Conservation (phyloP, 2,329 filamentous ascomycete species). For the Aspergillus pseudoglaucus region DNA sequence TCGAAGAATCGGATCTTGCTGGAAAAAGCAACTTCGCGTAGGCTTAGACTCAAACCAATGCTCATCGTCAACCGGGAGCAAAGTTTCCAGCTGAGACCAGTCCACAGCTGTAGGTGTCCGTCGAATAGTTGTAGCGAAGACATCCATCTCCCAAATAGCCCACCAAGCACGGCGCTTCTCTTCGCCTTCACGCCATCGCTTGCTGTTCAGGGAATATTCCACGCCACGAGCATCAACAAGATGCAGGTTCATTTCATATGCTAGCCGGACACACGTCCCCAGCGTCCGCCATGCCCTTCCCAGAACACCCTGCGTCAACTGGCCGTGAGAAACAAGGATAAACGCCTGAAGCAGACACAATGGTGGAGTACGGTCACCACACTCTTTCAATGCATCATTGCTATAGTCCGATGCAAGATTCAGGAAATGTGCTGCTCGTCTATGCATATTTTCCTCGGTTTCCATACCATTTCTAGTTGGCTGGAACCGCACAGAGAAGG, state of each 20-base stretch:
- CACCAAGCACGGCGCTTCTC: slow-evolving; percentile 36
- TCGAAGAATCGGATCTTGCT: slow-evolving; percentile 21
- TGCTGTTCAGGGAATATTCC: slow-evolving; percentile 5
- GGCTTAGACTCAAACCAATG: slow-evolving; percentile 25
- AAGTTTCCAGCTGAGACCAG: slow-evolving; percentile 29
- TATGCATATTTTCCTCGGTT: background rate
- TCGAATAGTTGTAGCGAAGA: slow-evolving; percentile 37
- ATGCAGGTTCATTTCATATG: slow-evolving; percentile 33
- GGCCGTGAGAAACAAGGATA: slow-evolving; percentile 29
- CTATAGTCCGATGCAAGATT: slow-evolving; percentile 4
- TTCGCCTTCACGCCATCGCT: slow-evolving; percentile 23
- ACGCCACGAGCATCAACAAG: slow-evolving; percentile 13
- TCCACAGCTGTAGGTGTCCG: slow-evolving; percentile 32
- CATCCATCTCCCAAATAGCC: slow-evolving; percentile 41
- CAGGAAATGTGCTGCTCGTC: background rate
- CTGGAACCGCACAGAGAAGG: background rate
- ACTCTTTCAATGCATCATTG: slow-evolving; percentile 25
- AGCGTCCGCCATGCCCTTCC: slow-evolving; percentile 32
- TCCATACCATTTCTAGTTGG: background rate
- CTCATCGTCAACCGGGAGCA: slow-evolving; percentile 31
- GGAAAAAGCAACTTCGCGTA: slow-evolving; percentile 21
- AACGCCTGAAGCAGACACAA: slow-evolving; percentile 33
- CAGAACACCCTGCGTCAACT: slow-evolving; percentile 30
- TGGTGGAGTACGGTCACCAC: slow-evolving; percentile 26
- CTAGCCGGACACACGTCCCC: slow-evolving; percentile 21